A percentile compares a stretch with the other conserved stretches of the same genome.
These are phyloP conservation scores for Aspergillus taichungensis DNA, from an alignment of 495 filamentous ascomycete species.

Conservation along the genomic window DNA sequence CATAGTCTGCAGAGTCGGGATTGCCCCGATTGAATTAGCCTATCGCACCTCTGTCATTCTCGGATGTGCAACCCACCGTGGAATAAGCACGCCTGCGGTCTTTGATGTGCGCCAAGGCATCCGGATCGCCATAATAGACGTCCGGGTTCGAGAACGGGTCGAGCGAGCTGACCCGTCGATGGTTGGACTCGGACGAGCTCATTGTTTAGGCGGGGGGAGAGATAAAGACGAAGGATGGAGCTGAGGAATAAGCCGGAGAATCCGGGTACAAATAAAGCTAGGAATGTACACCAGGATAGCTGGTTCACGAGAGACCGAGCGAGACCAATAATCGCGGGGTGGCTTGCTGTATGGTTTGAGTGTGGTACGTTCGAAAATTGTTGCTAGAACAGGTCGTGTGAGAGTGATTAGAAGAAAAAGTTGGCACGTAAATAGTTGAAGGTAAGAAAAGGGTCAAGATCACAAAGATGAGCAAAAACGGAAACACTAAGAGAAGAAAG, in stretches of 20 bases:
- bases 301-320: background rate
- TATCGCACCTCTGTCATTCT: background rate
- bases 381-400: too few relatives aligned
- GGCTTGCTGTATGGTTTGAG: too few relatives aligned
- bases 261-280: background rate
- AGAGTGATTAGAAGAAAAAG: too few relatives aligned
- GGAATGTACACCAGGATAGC: background rate
- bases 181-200: conserved; percentile 25
- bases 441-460: too few relatives aligned
- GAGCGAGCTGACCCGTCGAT: conserved; percentile 22
- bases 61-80: conserved; percentile 30
- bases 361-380: too few relatives aligned
- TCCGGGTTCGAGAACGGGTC: conserved; percentile 42
- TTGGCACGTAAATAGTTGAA: too few relatives aligned
- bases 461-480: too few relatives aligned
- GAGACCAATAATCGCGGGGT: conserved; percentile 1
- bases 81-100: conserved; percentile 38
- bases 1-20: conserved; percentile 19
- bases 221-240: background rate
- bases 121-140: conserved; percentile 42
- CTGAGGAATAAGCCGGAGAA: background rate
- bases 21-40: background rate
- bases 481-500: background rate
- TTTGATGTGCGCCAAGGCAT: conserved; percentile 24
- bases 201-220: conserved; percentile 12